Evolutionary conservation across 169 alveolate species (phyloP).

Genomic region (Amoebophrya sp.): DNA sequence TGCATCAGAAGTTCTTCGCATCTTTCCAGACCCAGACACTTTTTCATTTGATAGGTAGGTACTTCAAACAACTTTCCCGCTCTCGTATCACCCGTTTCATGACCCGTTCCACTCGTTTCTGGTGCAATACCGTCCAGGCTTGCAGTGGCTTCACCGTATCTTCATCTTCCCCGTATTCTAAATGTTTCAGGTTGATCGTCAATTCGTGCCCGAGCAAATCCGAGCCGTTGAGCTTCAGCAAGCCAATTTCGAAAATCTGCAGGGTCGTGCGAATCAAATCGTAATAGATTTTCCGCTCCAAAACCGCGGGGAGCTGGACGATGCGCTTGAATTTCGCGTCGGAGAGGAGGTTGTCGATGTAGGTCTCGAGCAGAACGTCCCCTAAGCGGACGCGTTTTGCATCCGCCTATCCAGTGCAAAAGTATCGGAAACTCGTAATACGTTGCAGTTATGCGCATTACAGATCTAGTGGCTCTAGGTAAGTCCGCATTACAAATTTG

Average conservation of each 20-base stretch:
- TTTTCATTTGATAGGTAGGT: no score
- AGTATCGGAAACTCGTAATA: no score
- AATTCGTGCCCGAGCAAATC: not conserved
- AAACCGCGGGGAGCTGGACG: not conserved
- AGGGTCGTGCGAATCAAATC: not conserved
- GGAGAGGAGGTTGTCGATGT: not conserved
- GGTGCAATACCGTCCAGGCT: not conserved
- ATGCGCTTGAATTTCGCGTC: not conserved
- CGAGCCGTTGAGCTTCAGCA: not conserved
- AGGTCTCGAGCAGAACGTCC: not conserved
- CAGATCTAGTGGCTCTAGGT: no score
- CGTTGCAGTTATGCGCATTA: no score
- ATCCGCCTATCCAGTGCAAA: no score
- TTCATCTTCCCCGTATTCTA: not conserved
- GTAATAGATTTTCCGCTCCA: not conserved
- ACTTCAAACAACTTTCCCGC: no score
- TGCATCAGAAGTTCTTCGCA: no score
- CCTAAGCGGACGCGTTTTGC: not conserved
- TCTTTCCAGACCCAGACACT: no score
- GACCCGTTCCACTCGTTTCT: not conserved
- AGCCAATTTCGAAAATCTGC: not conserved
- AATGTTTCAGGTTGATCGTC: no score
- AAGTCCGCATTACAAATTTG: no score
- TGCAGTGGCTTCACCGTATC: not conserved
- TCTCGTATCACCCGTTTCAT: no score